Conservation (phyloP, 2,329 filamentous ascomycete species). For the Neoscytalidium dimidiatum region DNA sequence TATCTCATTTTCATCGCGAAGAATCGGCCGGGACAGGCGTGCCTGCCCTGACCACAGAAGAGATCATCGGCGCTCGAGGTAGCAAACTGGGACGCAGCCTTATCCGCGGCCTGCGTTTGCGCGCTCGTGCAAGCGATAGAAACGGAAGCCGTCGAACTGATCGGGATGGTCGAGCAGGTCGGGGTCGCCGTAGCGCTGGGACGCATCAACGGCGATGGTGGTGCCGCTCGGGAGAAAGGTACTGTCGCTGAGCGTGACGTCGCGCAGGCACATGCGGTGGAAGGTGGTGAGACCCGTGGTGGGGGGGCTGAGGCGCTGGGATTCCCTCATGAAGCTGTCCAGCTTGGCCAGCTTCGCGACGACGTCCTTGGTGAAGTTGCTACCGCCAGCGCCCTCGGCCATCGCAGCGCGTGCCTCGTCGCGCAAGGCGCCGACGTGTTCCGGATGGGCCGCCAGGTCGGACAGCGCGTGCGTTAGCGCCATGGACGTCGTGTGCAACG, state of each 20-base stretch:
- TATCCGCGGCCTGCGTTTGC: slow-evolving; percentile 9
- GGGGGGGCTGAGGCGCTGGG: slow-evolving; percentile 24
- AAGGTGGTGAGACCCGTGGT: neutral
- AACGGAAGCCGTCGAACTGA: slow-evolving; percentile 19
- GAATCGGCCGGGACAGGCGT: slow-evolving; percentile 22
- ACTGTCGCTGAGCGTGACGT: slow-evolving; percentile 27
- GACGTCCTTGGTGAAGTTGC: slow-evolving; percentile 23
- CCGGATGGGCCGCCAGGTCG: slow-evolving; percentile 27
- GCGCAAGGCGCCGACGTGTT: slow-evolving; percentile 29
- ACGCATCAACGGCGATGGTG: neutral
- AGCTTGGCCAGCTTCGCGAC: slow-evolving; percentile 32
- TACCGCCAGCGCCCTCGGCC: slow-evolving; percentile 27
- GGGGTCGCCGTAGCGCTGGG: neutral
- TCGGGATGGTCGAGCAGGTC: neutral
- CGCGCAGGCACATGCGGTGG: neutral
- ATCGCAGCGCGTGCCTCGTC: too few species aligned
- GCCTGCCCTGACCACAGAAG: slow-evolving; percentile 23
- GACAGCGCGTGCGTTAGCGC: slow-evolving; percentile 26
- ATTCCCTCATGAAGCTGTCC: slow-evolving; percentile 38
- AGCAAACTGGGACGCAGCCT: slow-evolving; percentile 21
- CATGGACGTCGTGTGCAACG: slow-evolving; percentile 29
- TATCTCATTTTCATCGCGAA: slow-evolving; percentile 23
- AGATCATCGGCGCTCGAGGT: slow-evolving; percentile 23
- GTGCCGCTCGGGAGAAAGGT: slow-evolving; percentile 24
- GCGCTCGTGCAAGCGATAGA: slow-evolving; percentile 20